Evolutionary conservation across 2,329 filamentous ascomycete species (phyloP).

Genomic region (Didymella exigua): DNA sequence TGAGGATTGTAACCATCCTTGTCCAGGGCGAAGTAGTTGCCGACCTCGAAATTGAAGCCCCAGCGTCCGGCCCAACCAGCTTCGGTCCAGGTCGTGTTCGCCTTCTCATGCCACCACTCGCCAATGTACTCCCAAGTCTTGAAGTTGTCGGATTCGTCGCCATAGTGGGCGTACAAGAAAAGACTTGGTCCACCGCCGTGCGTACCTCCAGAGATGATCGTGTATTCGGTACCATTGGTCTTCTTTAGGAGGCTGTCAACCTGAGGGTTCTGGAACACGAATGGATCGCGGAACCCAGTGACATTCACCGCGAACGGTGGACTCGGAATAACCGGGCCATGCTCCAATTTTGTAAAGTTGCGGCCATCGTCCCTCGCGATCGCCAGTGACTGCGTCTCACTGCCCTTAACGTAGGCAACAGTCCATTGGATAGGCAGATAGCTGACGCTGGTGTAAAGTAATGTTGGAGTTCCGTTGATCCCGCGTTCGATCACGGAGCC

Average conservation of each 20-base stretch:
- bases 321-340: conserved; percentile 48
- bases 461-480: conserved; percentile 52
- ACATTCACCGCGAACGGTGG: conserved; percentile 51
- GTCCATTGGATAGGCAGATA: conserved; percentile 56
- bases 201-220: conserved; percentile 50
- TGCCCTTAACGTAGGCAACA: conserved; percentile 53
- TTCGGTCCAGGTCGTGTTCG: conserved; percentile 32
- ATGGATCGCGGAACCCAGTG: conserved; percentile 54
- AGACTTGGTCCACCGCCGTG: conserved; percentile 48
- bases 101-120: conserved; percentile 51
- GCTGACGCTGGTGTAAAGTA: conserved; percentile 54
- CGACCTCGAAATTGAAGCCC: conserved; percentile 55
- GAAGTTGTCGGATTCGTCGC: conserved; percentile 40
- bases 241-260: conserved; percentile 47
- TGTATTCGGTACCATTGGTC: conserved; percentile 47
- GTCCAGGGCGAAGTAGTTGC: conserved; percentile 52
- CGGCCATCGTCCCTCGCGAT: conserved; percentile 49
- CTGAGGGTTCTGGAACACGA: conserved; percentile 48
- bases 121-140: conserved; percentile 49
- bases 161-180: conserved; percentile 50
- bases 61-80: conserved; percentile 31
- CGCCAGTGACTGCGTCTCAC: conserved; percentile 55
- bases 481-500: conserved; percentile 53
- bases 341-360: conserved; percentile 49
- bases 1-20: conserved; percentile 48